Base-by-base conservation (phyloP, 495 filamentous ascomycete genomes). In the Penicillium paradoxum region DNA sequence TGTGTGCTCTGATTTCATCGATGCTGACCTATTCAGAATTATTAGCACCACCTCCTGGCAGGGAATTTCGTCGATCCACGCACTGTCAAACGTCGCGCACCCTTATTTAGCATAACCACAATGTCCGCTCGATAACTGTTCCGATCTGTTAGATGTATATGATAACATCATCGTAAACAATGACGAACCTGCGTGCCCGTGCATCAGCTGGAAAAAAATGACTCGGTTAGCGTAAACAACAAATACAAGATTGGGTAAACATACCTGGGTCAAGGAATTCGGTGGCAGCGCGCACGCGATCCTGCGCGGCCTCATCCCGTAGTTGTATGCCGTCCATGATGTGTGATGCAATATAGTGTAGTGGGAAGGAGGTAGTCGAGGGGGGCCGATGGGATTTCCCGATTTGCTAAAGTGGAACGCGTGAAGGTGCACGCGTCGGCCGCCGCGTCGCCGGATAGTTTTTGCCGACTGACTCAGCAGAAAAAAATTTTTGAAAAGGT, bases 1-100 rank as follows among this genome's bases (percentile, higher is more conserved):
- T 95, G 73, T 96, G 91, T 55, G 88, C 81, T 67, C 95, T 80
- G 65, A 97, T 88, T 64, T 97, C 90, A 72, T 97, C 95, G 53
- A 99, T 80, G 75, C 90, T 96, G 62, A 98, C 88, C 72, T 90
- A 71, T 79, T 34, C 34, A 29, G 45, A 51, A 56, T 51, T 33
- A 39, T 68, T 46, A 70, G 59, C 49, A 42, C 24, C 38, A 32
- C 5, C 19, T 46, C 38, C 52, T 22, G 7, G 34, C 29, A 34
- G 19, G 34, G 18, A 9, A 24, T 42, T 50, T 44, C 24, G 25
- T 29, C 40, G 34, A 46, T 44, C 15, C 37, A 67, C 78, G 50
- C 60, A 83, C 82, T 49, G 72, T 78, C 49, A 85, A 78, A 62
- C 91, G 79, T 54, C 88, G 81, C 59, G 89, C 74, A 54, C 86